phyloP scores from a whole-genome alignment of 352 stramenopile species.

The Pythium vanterpoolii region DNA sequence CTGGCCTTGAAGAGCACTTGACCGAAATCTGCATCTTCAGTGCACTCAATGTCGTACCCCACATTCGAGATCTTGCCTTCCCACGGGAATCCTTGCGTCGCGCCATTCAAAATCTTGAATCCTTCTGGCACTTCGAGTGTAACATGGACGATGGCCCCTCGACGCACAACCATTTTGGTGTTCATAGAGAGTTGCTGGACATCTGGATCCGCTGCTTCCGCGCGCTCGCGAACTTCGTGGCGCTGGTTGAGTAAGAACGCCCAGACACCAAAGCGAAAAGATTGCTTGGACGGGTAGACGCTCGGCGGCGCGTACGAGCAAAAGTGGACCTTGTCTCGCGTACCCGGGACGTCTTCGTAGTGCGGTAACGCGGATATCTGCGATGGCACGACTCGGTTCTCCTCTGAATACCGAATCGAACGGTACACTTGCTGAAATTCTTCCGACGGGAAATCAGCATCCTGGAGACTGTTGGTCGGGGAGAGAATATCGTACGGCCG shows the following conservation, averaged over 20 bases:
- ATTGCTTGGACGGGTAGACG: slow-evolving; percentile 51
- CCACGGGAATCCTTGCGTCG: slow-evolving; percentile 69
- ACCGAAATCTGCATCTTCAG: slow-evolving; percentile 40
- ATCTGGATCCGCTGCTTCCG: slow-evolving; percentile 34
- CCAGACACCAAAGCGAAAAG: slow-evolving; percentile 73
- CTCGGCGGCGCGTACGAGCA: slow-evolving; percentile 64
- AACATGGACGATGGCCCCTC: slow-evolving; percentile 69
- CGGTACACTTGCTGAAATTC: slow-evolving; percentile 72
- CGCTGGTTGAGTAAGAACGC: slow-evolving; percentile 71
- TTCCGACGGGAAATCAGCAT: slow-evolving; percentile 62
- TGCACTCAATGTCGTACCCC: slow-evolving; percentile 61
- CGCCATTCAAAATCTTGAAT: slow-evolving; percentile 56
- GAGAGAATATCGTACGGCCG: slow-evolving; percentile 45
- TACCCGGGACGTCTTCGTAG: slow-evolving; percentile 40
- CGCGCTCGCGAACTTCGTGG: slow-evolving; percentile 60
- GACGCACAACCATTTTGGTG: slow-evolving; percentile 64
- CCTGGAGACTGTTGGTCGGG: slow-evolving; percentile 52
- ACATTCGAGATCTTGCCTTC: slow-evolving; percentile 64
- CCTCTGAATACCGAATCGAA: slow-evolving; percentile 53
- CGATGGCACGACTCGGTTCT: slow-evolving; percentile 17
- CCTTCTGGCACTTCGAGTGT: slow-evolving; percentile 61
- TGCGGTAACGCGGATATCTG: slow-evolving; percentile 23
- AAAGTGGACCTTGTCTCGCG: slow-evolving; percentile 74
- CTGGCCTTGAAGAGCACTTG: slow-evolving; percentile 70
- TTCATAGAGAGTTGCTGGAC: slow-evolving; percentile 49